phyloP scores from a whole-genome alignment of 257 asterid species.

The Orobanche coerulescens region DNA sequence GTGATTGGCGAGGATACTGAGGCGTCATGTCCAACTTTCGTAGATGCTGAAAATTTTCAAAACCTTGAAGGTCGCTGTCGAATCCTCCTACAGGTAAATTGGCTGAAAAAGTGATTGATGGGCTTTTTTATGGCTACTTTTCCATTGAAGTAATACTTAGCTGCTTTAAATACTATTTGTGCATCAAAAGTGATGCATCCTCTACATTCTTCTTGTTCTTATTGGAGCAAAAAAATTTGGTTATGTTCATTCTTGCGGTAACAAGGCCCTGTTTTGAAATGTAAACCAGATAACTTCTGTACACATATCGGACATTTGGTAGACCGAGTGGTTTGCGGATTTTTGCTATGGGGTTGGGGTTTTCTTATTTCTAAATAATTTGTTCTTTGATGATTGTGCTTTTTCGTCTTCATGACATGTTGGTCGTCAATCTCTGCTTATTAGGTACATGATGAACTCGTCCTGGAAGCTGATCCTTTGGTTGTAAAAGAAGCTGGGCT shows the following conservation, averaged over 20 bases:
- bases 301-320: no score
- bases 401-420: conserved; percentile 10
- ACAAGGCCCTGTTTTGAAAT: background rate
- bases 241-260: background rate
- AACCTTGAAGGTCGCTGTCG: conserved; percentile 83
- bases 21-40: conserved; percentile 36
- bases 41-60: conserved; percentile 43
- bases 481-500: conserved; percentile 74
- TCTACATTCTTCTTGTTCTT: background rate
- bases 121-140: conserved; percentile 12
- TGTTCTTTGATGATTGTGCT: conserved; percentile 4
- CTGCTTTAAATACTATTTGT: background rate
- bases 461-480: conserved; percentile 72
- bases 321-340: background rate
- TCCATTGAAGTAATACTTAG: background rate
- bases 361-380: background rate
- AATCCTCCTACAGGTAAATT: conserved; percentile 78
- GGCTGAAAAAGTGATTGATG: conserved; percentile 2
- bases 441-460: conserved; percentile 92
- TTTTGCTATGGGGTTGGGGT: background rate
- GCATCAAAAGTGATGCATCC: background rate
- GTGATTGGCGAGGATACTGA: conserved; percentile 49
- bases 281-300: background rate
- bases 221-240: background rate
- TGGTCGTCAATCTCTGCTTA: conserved; percentile 7